These are phyloP conservation scores for Phaeotremella fagi DNA, from an alignment of 768 basidiomycete genomes.

Conservation along the genomic window DNA sequence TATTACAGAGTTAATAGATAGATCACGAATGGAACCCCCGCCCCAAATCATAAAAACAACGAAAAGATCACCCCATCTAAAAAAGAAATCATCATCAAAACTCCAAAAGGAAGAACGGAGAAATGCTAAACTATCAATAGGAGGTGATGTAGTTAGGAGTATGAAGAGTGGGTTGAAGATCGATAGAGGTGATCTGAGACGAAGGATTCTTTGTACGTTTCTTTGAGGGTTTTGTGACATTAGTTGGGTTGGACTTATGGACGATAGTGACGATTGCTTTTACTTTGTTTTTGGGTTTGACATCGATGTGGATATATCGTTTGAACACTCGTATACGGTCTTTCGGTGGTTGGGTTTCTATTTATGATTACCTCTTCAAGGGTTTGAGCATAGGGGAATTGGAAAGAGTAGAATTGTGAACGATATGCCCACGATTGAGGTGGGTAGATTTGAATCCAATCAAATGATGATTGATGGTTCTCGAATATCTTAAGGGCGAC, in stretches of 20 bases:
- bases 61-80: background rate
- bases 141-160: conserved; percentile 14
- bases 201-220: background rate
- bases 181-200: background rate
- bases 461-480: too few species aligned
- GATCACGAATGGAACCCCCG: background rate
- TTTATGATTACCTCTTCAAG: too few species aligned
- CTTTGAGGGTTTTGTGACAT: too few species aligned
- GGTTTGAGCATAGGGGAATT: too few species aligned
- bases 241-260: background rate
- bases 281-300: conserved; percentile 5
- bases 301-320: conserved; percentile 6
- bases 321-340: conserved; percentile 2
- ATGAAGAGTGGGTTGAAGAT: conserved; percentile 13
- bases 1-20: background rate
- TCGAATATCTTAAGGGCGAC: too few species aligned
- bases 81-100: background rate
- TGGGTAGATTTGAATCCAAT: too few species aligned
- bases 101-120: background rate
- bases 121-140: background rate
- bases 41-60: background rate
- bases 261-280: conserved; percentile 8
- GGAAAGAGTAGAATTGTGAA: too few species aligned
- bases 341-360: conserved; percentile 10
- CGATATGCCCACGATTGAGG: too few species aligned